phyloP scores from a whole-genome alignment of 2,329 filamentous ascomycete species.

The Colletotrichum trifolii region DNA sequence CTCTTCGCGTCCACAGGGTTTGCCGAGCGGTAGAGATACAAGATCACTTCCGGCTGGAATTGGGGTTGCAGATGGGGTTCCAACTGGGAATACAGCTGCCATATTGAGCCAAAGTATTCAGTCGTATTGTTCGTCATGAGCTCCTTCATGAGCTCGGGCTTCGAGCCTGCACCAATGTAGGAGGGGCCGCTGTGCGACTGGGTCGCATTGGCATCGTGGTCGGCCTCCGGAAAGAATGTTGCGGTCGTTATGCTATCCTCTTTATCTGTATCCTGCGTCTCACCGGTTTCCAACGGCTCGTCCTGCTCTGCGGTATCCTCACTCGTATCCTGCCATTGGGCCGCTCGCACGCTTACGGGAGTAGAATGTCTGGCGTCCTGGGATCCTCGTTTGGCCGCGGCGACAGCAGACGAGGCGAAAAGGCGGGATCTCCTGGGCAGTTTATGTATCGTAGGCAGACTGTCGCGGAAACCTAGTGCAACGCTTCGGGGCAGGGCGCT shows the following conservation, averaged over 20 bases:
- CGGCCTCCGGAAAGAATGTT: neutral
- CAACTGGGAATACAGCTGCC: constrained; percentile 55
- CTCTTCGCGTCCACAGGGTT: constrained; percentile 57
- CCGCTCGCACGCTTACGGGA: no score
- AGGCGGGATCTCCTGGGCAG: constrained; percentile 37
- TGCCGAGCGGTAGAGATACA: constrained; percentile 55
- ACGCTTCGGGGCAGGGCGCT: constrained; percentile 54
- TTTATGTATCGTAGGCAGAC: constrained; percentile 33
- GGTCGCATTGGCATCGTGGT: neutral
- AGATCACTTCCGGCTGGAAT: constrained; percentile 49
- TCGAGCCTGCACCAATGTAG: constrained; percentile 23
- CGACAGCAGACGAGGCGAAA: constrained; percentile 41
- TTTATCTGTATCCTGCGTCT: neutral
- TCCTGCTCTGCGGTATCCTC: neutral
- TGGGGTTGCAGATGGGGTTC: constrained; percentile 43
- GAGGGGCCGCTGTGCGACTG: constrained; percentile 33
- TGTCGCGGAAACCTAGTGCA: constrained; percentile 37
- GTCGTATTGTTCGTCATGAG: constrained; percentile 42
- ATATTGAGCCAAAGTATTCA: constrained; percentile 53
- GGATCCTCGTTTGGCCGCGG: constrained; percentile 1
- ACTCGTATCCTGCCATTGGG: neutral
- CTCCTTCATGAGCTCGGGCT: constrained; percentile 35
- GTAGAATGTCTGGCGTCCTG: neutral
- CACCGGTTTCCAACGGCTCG: neutral
- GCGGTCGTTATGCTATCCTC: neutral